A percentile compares a stretch with the other conserved stretches of the same genome.
These are phyloP conservation scores for Sclerotinia nivalis DNA, from an alignment of 2,329 filamentous ascomycete species.

Conservation along the genomic window DNA sequence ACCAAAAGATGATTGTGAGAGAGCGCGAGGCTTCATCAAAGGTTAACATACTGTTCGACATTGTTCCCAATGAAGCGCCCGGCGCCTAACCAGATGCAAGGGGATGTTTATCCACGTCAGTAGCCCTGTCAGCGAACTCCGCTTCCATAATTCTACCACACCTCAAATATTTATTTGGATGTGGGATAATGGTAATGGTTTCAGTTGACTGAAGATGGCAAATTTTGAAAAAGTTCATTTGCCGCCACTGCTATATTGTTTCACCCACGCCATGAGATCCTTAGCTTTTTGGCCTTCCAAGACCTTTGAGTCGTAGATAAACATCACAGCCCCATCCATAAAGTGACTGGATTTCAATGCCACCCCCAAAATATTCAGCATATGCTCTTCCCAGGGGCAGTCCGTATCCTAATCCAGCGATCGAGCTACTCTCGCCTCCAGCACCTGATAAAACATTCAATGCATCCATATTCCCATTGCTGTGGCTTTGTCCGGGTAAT, in stretches of 20 bases:
- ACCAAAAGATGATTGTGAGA: not conserved
- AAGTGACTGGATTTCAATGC: conserved; percentile 90
- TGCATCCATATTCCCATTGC: conserved; percentile 59
- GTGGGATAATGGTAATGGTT: not conserved
- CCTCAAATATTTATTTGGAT: conserved; percentile 9
- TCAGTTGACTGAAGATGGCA: conserved; percentile 11
- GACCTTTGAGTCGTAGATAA: conserved; percentile 55
- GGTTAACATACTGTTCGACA: not conserved
- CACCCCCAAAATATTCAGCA: conserved; percentile 96
- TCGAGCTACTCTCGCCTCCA: conserved; percentile 74
- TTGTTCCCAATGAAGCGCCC: not conserved
- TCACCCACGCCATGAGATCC: not conserved
- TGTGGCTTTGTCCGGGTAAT: conserved; percentile 46
- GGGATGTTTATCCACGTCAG: not conserved
- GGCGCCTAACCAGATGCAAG: not conserved
- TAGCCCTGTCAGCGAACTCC: not conserved
- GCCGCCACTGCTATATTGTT: not conserved
- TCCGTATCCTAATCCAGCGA: conserved; percentile 92
- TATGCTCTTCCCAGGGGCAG: conserved; percentile 88
- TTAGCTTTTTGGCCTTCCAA: conserved; percentile 36
- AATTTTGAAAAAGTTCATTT: not conserved
- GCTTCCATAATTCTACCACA: conserved; percentile 7
- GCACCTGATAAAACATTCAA: conserved; percentile 73
- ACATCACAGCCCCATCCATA: conserved; percentile 84
- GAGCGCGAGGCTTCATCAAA: not conserved